Conservation (phyloP, 2,329 filamentous ascomycete genomes). For the Coniochaeta pulveracea region DNA sequence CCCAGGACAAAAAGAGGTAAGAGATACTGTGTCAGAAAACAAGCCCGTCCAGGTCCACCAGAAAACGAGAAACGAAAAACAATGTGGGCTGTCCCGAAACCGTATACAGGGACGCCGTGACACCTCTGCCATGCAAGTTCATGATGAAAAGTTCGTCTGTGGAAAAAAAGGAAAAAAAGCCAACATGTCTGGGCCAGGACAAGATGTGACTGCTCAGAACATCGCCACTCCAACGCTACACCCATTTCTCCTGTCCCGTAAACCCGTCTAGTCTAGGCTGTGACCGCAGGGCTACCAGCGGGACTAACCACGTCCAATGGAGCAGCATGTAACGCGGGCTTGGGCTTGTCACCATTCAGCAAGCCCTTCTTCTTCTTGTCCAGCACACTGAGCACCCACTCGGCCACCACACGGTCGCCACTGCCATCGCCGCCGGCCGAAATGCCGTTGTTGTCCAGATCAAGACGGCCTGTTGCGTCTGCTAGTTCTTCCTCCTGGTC, state of each 20-base stretch:
- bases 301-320: slow-evolving; percentile 66
- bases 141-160: neutral
- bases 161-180: neutral
- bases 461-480: slow-evolving; percentile 31
- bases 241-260: neutral
- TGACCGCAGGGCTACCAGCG: slow-evolving; percentile 24
- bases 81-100: slow-evolving; percentile 2
- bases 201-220: neutral
- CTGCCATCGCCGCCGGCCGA: slow-evolving; percentile 24
- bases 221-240: neutral
- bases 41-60: too few relatives aligned
- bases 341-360: slow-evolving; percentile 31
- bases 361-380: slow-evolving; percentile 51
- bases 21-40: too few relatives aligned
- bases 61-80: neutral
- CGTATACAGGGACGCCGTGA: slow-evolving; percentile 3
- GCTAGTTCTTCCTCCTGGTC: slow-evolving; percentile 20
- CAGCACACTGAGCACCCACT: slow-evolving; percentile 69
- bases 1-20: too few relatives aligned
- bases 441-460: slow-evolving; percentile 19
- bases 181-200: neutral
- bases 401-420: slow-evolving; percentile 71
- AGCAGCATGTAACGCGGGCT: slow-evolving; percentile 79
- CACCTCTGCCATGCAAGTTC: slow-evolving; percentile 3
- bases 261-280: neutral